A percentile compares a stretch with the other conserved stretches of the same genome.
Conservation (phyloP, 768 basidiomycete species). For the Kwoniella dendrophila region DNA sequence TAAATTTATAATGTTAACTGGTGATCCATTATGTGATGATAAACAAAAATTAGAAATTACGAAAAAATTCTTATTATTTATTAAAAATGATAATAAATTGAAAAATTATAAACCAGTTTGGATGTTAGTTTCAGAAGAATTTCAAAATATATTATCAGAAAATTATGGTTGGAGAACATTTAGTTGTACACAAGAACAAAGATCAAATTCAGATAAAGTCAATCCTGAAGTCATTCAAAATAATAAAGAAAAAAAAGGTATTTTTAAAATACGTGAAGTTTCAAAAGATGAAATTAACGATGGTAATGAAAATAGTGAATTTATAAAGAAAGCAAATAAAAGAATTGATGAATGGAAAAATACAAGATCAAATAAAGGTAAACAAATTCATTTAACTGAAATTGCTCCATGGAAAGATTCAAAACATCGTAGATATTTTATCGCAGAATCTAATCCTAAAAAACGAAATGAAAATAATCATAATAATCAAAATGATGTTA, state of each 20-base stretch:
- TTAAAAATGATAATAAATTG: constrained; percentile 57
- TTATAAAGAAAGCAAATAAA: constrained; percentile 61
- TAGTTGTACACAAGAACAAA: constrained; percentile 68
- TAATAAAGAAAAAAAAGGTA: constrained; percentile 62
- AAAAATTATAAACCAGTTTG: constrained; percentile 67
- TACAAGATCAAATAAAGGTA: constrained; percentile 57
- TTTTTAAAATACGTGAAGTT: constrained; percentile 16
- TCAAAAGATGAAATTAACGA: constrained; percentile 49
- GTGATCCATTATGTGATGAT: constrained; percentile 63
- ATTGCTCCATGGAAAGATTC: constrained; percentile 64
- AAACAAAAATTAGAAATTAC: constrained; percentile 59
- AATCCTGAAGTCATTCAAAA: constrained; percentile 67
- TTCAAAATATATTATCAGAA: constrained; percentile 62
- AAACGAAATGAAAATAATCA: neutral
- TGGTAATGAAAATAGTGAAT: constrained; percentile 54
- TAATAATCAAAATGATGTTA: neutral
- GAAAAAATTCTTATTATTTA: constrained; percentile 60
- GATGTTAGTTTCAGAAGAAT: constrained; percentile 63
- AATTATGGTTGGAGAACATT: constrained; percentile 64
- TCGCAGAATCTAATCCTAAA: constrained; percentile 55
- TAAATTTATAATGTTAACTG: constrained; percentile 66
- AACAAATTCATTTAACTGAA: constrained; percentile 63
- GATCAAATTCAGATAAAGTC: constrained; percentile 60
- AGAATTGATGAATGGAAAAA: constrained; percentile 66
- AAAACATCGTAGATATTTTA: constrained; percentile 65